Conservation (phyloP, 2,329 filamentous ascomycete species). For the Aspergillus clavatus region DNA sequence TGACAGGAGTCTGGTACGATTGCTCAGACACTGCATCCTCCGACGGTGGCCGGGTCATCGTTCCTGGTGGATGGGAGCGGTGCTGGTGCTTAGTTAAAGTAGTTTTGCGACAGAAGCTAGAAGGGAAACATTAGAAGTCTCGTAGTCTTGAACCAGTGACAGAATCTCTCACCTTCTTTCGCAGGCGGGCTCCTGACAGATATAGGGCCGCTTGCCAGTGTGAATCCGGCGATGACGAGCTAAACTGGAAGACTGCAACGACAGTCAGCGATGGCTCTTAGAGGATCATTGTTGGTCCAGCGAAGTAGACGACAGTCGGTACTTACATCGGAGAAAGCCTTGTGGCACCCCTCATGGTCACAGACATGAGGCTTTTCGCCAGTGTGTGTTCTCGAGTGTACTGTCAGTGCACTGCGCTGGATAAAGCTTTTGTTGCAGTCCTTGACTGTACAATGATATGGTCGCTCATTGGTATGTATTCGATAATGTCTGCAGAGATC, state of each 20-base stretch:
- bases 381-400: slow-evolving; percentile 43
- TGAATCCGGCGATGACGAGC: slow-evolving; percentile 39
- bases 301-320: not conserved
- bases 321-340: slow-evolving; percentile 43
- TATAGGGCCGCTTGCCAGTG: slow-evolving; percentile 39
- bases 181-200: slow-evolving; percentile 38
- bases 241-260: slow-evolving; percentile 35
- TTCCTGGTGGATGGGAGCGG: slow-evolving; percentile 34
- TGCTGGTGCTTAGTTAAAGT: slow-evolving; percentile 40
- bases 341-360: slow-evolving; percentile 40
- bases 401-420: slow-evolving; percentile 45
- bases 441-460: slow-evolving; percentile 43
- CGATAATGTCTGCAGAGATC: slow-evolving; percentile 45
- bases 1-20: slow-evolving; percentile 30
- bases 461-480: slow-evolving; percentile 46
- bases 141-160: not conserved
- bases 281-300: not conserved
- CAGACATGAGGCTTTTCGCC: slow-evolving; percentile 44
- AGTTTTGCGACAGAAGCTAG: slow-evolving; percentile 39
- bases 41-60: slow-evolving; percentile 31
- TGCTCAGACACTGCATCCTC: slow-evolving; percentile 36
- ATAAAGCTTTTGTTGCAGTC: slow-evolving; percentile 47
- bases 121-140: slow-evolving; percentile 1
- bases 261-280: slow-evolving; percentile 6
- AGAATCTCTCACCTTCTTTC: slow-evolving; percentile 31